Conservation (phyloP, 805 yeast genomes). For the Metschnikowia reukaufii region DNA sequence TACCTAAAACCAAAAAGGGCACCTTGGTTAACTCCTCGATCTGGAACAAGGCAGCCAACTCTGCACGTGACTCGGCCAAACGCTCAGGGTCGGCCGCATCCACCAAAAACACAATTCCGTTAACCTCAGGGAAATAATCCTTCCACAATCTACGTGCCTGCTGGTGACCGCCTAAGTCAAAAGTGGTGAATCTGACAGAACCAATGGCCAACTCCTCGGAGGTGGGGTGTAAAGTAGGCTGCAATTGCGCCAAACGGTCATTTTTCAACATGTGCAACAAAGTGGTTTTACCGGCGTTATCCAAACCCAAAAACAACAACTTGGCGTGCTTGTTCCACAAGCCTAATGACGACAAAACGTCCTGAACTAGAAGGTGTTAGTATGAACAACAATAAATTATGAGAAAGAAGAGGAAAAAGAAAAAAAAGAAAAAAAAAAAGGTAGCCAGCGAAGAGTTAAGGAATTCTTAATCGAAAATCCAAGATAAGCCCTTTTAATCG, state of each 20-base stretch:
- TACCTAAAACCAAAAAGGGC: constrained; percentile 92
- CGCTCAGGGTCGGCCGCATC: constrained; percentile 97
- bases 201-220: constrained; percentile 98
- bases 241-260: constrained; percentile 95
- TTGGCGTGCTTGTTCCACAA: constrained; percentile 52
- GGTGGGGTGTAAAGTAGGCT: constrained; percentile 98
- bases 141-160: constrained; percentile 99
- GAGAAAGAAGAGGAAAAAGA: not conserved
- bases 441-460: no score
- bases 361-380: constrained; percentile 40
- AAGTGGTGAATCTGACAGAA: constrained; percentile 93
- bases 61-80: constrained; percentile 91
- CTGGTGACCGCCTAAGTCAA: constrained; percentile 97
- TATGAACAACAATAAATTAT: constrained; percentile 5
- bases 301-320: constrained; percentile 46
- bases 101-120: constrained; percentile 93
- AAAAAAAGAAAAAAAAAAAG: not conserved
- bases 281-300: constrained; percentile 49
- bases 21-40: constrained; percentile 89
- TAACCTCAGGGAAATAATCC: constrained; percentile 98
- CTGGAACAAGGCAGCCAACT: constrained; percentile 86
- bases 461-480: no score
- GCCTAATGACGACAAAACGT: constrained; percentile 46
- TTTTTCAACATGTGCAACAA: constrained; percentile 59
- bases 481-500: no score